These are phyloP conservation scores for Agaricus blazei DNA, from an alignment of 768 basidiomycete genomes.

Conservation along the genomic window DNA sequence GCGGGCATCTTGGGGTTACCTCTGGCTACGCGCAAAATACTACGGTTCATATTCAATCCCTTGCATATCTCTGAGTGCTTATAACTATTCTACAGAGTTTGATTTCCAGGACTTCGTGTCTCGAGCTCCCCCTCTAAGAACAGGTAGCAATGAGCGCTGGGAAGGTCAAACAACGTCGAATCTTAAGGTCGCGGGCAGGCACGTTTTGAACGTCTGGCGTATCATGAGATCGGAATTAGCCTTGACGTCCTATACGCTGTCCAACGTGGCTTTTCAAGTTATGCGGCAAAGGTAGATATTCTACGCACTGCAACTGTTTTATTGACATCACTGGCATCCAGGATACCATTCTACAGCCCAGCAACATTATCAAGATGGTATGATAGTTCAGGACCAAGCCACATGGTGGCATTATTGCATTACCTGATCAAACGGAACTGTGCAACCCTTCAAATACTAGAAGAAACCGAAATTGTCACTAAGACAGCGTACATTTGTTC, in stretches of 20 bases:
- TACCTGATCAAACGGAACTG: conserved; percentile 63
- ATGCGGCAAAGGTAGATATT: conserved; percentile 61
- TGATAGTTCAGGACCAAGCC: conserved; percentile 49
- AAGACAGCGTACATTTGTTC: conserved; percentile 76
- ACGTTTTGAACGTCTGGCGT: conserved; percentile 91
- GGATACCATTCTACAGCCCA: conserved; percentile 71
- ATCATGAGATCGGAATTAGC: conserved; percentile 84
- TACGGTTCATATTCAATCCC: conserved; percentile 43
- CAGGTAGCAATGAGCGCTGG: conserved; percentile 58
- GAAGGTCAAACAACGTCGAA: conserved; percentile 69
- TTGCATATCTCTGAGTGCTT: background rate
- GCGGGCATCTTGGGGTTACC: conserved; percentile 84
- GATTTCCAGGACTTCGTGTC: conserved; percentile 71
- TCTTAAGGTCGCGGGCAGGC: conserved; percentile 81
- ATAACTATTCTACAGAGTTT: conserved; percentile 45
- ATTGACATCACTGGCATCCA: conserved; percentile 19
- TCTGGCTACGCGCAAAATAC: conserved; percentile 56
- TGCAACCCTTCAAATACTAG: conserved; percentile 75
- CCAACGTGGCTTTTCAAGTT: conserved; percentile 83
- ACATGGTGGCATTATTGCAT: conserved; percentile 47
- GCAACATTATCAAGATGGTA: conserved; percentile 67
- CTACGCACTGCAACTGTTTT: background rate
- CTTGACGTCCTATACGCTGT: conserved; percentile 78
- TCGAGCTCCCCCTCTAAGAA: conserved; percentile 54
- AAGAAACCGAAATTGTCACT: conserved; percentile 74